phyloP scores from a whole-genome alignment of 2,329 filamentous ascomycete species.

The Rutstroemia sp. region DNA sequence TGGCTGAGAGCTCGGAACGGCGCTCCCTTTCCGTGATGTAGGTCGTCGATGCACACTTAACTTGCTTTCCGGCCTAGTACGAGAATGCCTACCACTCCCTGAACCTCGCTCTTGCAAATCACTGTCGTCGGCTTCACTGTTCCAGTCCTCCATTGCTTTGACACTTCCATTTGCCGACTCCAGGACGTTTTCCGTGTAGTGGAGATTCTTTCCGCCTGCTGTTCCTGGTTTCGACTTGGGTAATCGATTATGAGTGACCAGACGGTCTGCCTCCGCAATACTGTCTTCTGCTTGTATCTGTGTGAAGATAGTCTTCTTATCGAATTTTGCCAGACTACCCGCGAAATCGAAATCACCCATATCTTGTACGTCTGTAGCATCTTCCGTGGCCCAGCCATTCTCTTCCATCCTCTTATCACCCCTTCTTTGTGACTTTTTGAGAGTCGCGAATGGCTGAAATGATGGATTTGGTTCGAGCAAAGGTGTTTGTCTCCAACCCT shows the following conservation, averaged over 20 bases:
- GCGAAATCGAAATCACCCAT: slow-evolving; percentile 94
- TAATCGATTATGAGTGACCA: slow-evolving; percentile 80
- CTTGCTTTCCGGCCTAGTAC: slow-evolving; percentile 31
- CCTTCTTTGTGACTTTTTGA: slow-evolving; percentile 49
- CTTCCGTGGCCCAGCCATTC: slow-evolving; percentile 92
- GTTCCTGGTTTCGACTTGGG: slow-evolving; percentile 55
- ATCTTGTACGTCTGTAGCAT: slow-evolving; percentile 89
- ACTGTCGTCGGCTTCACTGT: slow-evolving; percentile 65
- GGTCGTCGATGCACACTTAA: slow-evolving; percentile 26
- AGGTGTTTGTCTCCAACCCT: slow-evolving; percentile 62
- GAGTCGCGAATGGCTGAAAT: slow-evolving; percentile 54
- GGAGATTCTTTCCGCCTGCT: slow-evolving; percentile 79
- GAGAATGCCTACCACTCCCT: slow-evolving; percentile 35
- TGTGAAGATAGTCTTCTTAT: slow-evolving; percentile 86
- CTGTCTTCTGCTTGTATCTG: slow-evolving; percentile 85
- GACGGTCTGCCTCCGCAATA: slow-evolving; percentile 80
- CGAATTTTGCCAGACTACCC: slow-evolving; percentile 83
- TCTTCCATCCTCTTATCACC: slow-evolving; percentile 39
- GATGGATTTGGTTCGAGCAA: slow-evolving; percentile 55
- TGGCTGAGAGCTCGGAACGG: slow-evolving; percentile 16
- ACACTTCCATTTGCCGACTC: slow-evolving; percentile 43
- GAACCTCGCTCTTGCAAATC: slow-evolving; percentile 25
- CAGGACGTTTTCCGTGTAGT: slow-evolving; percentile 87
- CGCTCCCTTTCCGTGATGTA: slow-evolving; percentile 29
- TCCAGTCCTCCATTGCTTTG: slow-evolving; percentile 42